phyloP scores from a whole-genome alignment of 2,329 filamentous ascomycete genomes.

The Exophiala spinifera region DNA sequence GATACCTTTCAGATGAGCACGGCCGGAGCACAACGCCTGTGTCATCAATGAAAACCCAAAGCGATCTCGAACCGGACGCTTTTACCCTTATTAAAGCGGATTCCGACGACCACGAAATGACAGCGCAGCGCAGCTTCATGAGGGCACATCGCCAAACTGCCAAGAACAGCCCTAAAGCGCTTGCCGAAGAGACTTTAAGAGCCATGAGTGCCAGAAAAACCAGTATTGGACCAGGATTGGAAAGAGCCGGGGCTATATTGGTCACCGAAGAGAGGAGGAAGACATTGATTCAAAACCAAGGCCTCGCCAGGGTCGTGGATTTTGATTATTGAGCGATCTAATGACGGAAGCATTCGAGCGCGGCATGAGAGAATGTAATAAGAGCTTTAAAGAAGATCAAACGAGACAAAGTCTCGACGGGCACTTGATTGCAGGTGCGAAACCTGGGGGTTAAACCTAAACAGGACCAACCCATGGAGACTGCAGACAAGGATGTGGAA shows the following conservation, averaged over 20 bases:
- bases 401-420: too few relatives aligned
- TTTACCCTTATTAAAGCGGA: constrained; percentile 33
- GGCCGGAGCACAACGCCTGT: constrained; percentile 25
- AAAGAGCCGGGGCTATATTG: constrained; percentile 51
- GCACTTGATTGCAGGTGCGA: too few relatives aligned
- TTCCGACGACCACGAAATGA: constrained; percentile 30
- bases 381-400: too few relatives aligned
- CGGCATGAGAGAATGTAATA: not conserved
- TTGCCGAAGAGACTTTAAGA: constrained; percentile 44
- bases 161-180: constrained; percentile 40
- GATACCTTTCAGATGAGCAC: constrained; percentile 25
- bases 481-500: too few relatives aligned
- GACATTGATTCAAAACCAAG: constrained; percentile 52
- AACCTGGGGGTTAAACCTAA: too few relatives aligned
- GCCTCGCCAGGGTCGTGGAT: constrained; percentile 39
- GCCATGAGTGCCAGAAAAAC: constrained; percentile 50
- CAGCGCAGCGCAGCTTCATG: constrained; percentile 40
- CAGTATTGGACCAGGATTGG: constrained; percentile 52
- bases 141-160: constrained; percentile 41
- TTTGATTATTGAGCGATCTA: constrained; percentile 19
- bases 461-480: too few relatives aligned
- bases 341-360: not conserved
- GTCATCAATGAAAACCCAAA: constrained; percentile 32
- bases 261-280: constrained; percentile 51
- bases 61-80: constrained; percentile 29